Evolutionary conservation across 2,329 filamentous ascomycete species (phyloP).

Genomic region (Chalaropsis thielavioides): DNA sequence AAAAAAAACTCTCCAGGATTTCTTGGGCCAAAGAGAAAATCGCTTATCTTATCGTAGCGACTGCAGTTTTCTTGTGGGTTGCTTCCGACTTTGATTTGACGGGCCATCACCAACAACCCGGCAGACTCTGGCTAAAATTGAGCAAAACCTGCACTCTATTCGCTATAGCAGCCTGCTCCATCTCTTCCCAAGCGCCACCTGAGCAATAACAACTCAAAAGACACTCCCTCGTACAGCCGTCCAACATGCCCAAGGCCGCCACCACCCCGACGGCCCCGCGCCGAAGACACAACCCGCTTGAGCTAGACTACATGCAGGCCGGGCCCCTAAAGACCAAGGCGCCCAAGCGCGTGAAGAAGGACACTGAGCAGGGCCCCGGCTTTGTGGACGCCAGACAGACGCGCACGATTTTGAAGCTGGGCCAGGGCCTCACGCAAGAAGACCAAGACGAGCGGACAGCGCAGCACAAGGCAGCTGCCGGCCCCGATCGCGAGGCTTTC

Average conservation of each 20-base stretch:
- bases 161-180: neutral
- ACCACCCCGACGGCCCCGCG: slow-evolving; percentile 41
- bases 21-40: slow-evolving; percentile 1
- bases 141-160: neutral
- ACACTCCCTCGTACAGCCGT: neutral
- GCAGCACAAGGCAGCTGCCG: slow-evolving; percentile 23
- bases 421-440: slow-evolving; percentile 76
- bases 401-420: slow-evolving; percentile 75
- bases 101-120: neutral
- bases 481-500: slow-evolving; percentile 43
- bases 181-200: neutral
- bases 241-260: slow-evolving; percentile 65
- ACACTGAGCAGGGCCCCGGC: slow-evolving; percentile 42
- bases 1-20: neutral
- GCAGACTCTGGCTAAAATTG: neutral
- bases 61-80: slow-evolving; percentile 18
- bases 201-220: neutral
- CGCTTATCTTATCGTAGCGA: slow-evolving; percentile 18
- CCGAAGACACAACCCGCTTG: slow-evolving; percentile 76
- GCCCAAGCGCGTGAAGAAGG: slow-evolving; percentile 45
- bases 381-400: slow-evolving; percentile 84
- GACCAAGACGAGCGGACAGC: slow-evolving; percentile 33
- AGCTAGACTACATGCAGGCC: slow-evolving; percentile 67
- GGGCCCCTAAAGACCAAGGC: slow-evolving; percentile 55
- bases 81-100: slow-evolving; percentile 2